Conservation (phyloP, 2,329 filamentous ascomycete species). For the Aspergillus sp. region DNA sequence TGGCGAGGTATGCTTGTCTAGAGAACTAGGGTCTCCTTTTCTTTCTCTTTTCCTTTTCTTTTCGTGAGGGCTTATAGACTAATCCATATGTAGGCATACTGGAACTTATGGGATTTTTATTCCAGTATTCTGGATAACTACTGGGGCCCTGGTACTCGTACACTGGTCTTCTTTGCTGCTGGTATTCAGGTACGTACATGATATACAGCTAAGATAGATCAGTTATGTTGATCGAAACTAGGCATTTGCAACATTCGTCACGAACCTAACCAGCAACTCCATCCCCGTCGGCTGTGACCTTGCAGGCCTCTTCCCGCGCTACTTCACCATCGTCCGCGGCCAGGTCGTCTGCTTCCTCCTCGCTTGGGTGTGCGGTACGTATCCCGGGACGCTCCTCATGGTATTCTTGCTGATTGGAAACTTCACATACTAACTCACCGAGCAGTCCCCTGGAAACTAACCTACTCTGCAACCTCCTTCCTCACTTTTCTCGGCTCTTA, state of each 20-base stretch:
- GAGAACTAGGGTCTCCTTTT: background rate
- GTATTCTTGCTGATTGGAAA: background rate
- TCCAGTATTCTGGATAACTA: conserved; percentile 1
- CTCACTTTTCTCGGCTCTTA: conserved; percentile 9
- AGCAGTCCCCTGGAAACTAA: conserved; percentile 10
- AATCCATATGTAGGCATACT: background rate
- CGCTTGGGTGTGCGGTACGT: background rate
- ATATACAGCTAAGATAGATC: background rate
- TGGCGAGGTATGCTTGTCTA: background rate
- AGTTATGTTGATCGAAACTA: background rate
- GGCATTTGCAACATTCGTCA: conserved; percentile 7
- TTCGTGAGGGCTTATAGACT: background rate
- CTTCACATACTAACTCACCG: background rate
- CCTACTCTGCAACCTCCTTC: conserved; percentile 5
- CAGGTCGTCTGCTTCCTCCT: conserved; percentile 1
- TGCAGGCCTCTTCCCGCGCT: conserved; percentile 1
- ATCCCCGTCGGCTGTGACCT: conserved; percentile 3
- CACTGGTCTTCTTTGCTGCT: conserved; percentile 1
- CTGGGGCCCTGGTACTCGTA: conserved; percentile 1
- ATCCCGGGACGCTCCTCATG: background rate
- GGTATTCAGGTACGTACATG: background rate
- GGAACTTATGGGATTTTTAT: conserved; percentile 9
- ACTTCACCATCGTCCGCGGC: conserved; percentile 6
- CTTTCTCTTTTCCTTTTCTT: too few relatives aligned
- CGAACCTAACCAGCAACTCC: conserved; percentile 2